Base-by-base conservation (phyloP, 768 basidiomycete genomes). In the Pleurotus giganteus region DNA sequence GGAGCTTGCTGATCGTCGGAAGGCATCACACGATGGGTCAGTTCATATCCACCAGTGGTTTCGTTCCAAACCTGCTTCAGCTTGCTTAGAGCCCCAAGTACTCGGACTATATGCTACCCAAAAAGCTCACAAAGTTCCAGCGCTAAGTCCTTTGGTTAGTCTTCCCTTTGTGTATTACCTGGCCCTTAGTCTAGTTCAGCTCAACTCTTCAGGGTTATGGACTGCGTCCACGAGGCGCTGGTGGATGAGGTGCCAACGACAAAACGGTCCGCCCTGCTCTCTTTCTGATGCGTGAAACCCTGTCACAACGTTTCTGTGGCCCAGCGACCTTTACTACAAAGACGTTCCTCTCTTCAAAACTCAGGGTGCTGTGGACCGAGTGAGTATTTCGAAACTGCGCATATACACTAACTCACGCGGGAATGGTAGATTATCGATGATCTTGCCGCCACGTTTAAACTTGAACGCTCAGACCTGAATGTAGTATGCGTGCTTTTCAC, bases 291-390 rank as follows among this genome's bases (percentile, higher is more conserved):
- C 26, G 7, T 28, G 17, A 26, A 12, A 9, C n/a, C n/a, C n/a
- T 49, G 47, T 26, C 47, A 49, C n/a, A 6, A 26, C 29, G 8
- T 26, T 55, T n/a, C n/a, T n/a, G n/a, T n/a, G n/a, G n/a, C n/a
- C n/a, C n/a, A 94, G 94, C 12, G 94, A 96, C 67, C 79, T 96
- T 13, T 98, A 82, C 69, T 98, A 98, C 71, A 84, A 84, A 59
- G 91, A 96, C 55, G 88, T 93, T 1, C 59, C 67, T 0, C 71
- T 97, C 4, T 98, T 96, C 71, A 83, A 77, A 57, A 81, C 74
- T 5, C 95, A 98, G 66, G 69, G 72, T n/a, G 77, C 79, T 0
- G 93, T 96, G 1, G 91, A 98, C 68, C 76, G 76, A 57, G 94
- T 91, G 59, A 47, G 74, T 61, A 13, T 36, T 41, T 54, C 23